A percentile compares a stretch with the other conserved stretches of the same genome.
phyloP scores from a whole-genome alignment of 2,329 filamentous ascomycete species.

The Malbranchea zuffiana region DNA sequence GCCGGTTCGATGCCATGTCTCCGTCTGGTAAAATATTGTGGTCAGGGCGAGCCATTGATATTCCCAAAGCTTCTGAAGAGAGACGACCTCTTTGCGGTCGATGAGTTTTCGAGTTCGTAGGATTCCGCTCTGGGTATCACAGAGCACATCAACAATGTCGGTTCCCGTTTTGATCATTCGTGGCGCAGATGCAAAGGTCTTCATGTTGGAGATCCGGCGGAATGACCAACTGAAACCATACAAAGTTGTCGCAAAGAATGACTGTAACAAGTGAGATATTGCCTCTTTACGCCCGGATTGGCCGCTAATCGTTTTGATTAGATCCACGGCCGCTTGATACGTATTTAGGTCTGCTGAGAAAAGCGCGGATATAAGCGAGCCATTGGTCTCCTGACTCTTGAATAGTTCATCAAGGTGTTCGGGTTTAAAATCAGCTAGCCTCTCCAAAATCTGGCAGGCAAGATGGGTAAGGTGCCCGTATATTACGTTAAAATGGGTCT shows the following conservation, averaged over 20 bases:
- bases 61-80: conserved; percentile 70
- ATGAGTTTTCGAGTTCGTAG: conserved; percentile 48
- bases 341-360: conserved; percentile 71
- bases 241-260: conserved; percentile 47
- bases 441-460: conserved; percentile 64
- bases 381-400: conserved; percentile 55
- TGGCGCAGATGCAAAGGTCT: conserved; percentile 49
- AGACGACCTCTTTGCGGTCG: conserved; percentile 50
- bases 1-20: conserved; percentile 61
- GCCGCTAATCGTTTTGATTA: conserved; percentile 71
- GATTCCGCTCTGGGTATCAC: conserved; percentile 51
- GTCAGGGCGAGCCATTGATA: conserved; percentile 71
- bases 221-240: conserved; percentile 47
- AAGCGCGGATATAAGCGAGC: conserved; percentile 65
- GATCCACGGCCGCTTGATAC: conserved; percentile 66
- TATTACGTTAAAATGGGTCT: conserved; percentile 65
- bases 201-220: conserved; percentile 44
- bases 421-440: conserved; percentile 64
- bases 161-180: conserved; percentile 51
- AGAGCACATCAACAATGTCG: conserved; percentile 53
- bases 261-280: conserved; percentile 48
- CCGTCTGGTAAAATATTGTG: conserved; percentile 71
- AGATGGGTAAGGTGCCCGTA: conserved; percentile 52
- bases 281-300: conserved; percentile 54
- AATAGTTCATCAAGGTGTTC: conserved; percentile 60